Percentiles rank a stretch among this genome's conserved stretches.
These are phyloP conservation scores for Aspergillus ellipticus DNA, from an alignment of 495 filamentous ascomycete species.

Conservation along the genomic window DNA sequence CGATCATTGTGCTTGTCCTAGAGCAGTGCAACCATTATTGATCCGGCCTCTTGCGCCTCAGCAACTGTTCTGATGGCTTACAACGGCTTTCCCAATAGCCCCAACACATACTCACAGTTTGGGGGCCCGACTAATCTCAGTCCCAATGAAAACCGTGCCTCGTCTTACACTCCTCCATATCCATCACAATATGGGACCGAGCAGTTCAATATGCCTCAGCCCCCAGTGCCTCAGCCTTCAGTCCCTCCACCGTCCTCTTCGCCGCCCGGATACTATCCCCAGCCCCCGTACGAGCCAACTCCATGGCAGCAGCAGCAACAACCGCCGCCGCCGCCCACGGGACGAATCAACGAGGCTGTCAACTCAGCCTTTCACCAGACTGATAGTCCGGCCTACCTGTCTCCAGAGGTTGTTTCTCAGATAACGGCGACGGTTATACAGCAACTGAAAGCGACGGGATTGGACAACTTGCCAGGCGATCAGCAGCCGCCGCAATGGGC, in stretches of 20 bases:
- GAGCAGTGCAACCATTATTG: neutral
- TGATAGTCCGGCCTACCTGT: conserved; percentile 34
- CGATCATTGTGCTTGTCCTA: conserved; percentile 6
- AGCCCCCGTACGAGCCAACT: conserved; percentile 19
- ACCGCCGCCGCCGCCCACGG: conserved; percentile 9
- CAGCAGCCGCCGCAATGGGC: conserved; percentile 31
- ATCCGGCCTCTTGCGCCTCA: neutral
- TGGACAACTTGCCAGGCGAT: conserved; percentile 31
- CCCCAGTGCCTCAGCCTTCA: conserved; percentile 30
- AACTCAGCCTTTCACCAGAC: conserved; percentile 40
- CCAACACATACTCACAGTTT: conserved; percentile 25
- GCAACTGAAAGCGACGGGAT: conserved; percentile 44
- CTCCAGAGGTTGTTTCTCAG: conserved; percentile 49
- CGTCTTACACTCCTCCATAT: conserved; percentile 30
- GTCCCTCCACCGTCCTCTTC: conserved; percentile 20
- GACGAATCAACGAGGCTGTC: conserved; percentile 48
- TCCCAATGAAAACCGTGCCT: conserved; percentile 21
- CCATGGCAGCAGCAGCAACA: conserved; percentile 18
- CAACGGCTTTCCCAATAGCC: conserved; percentile 13
- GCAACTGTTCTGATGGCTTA: conserved; percentile 35
- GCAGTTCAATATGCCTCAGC: conserved; percentile 42
- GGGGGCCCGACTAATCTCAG: conserved; percentile 22
- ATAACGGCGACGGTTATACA: conserved; percentile 53
- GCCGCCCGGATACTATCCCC: conserved; percentile 14
- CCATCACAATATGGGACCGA: conserved; percentile 33